Conservation (phyloP, 495 filamentous ascomycete species). For the Aspergillus funiculosus region DNA sequence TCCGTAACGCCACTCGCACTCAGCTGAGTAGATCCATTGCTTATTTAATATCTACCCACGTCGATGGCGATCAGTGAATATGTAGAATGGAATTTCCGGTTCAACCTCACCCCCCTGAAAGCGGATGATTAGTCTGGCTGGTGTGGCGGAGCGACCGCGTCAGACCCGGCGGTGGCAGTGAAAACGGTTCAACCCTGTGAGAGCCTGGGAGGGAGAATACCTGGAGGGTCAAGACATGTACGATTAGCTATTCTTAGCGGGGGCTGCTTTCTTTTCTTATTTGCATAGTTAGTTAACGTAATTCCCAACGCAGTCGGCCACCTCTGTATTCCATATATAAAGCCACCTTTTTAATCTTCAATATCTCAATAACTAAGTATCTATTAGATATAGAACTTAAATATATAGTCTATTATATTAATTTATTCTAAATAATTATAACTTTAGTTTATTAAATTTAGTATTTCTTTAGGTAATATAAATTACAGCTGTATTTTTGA, state of each 20-base stretch:
- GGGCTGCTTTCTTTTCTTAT: constrained; percentile 3
- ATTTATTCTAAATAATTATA: no score
- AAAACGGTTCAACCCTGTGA: neutral
- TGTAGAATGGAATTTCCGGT: neutral
- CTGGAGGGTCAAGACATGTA: neutral
- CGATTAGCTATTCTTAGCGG: constrained; percentile 8
- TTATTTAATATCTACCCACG: neutral
- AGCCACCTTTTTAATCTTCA: no score
- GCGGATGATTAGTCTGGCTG: constrained; percentile 1
- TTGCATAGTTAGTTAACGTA: no score
- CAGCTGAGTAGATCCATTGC: neutral
- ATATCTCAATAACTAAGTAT: no score
- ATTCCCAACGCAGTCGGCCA: no score
- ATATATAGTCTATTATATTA: no score
- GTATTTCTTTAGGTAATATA: no score
- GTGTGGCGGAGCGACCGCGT: constrained; percentile 12
- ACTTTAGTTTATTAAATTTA: no score
- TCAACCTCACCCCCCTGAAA: neutral
- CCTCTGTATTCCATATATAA: no score
- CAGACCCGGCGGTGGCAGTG: constrained; percentile 15
- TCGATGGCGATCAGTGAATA: constrained; percentile 1
- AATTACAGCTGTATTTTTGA: no score
- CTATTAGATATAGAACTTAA: no score
- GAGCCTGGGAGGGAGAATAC: neutral
- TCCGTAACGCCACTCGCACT: neutral